These are phyloP conservation scores for Porogramme epimiltina DNA, from an alignment of 1,284 basidiomycete species.

Conservation along the genomic window DNA sequence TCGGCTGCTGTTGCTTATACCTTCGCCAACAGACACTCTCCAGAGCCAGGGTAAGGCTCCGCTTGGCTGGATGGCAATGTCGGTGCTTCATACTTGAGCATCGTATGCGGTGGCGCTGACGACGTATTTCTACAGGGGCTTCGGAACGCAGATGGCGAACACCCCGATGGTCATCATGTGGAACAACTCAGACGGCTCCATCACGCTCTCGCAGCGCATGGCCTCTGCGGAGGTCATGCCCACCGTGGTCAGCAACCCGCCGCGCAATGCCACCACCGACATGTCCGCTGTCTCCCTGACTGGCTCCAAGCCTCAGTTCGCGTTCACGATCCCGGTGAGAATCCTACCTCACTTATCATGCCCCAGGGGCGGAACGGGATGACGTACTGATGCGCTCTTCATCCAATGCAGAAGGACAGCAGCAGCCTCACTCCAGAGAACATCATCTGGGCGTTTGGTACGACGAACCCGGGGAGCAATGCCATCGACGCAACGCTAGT, in stretches of 20 bases:
- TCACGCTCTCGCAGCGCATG: conserved; percentile 45
- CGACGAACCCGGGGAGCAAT: conserved; percentile 31
- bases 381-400: background rate
- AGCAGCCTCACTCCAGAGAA: conserved; percentile 16
- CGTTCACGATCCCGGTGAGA: conserved; percentile 25
- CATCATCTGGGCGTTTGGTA: conserved; percentile 43
- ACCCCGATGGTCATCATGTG: conserved; percentile 47
- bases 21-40: background rate
- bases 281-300: conserved; percentile 26
- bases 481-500: conserved; percentile 31
- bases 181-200: conserved; percentile 43
- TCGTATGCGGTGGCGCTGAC: background rate
- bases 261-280: conserved; percentile 34
- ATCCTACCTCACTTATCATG: background rate
- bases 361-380: background rate
- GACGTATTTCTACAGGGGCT: conserved; percentile 30
- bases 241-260: conserved; percentile 35
- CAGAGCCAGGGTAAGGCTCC: background rate
- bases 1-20: too few species aligned
- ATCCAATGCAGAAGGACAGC: background rate
- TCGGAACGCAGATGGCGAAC: conserved; percentile 37
- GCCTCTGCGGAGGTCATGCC: conserved; percentile 38
- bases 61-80: background rate
- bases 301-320: conserved; percentile 23
- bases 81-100: background rate